Conservation (phyloP, 352 stramenopile genomes). For the Plasmopara viticola region DNA sequence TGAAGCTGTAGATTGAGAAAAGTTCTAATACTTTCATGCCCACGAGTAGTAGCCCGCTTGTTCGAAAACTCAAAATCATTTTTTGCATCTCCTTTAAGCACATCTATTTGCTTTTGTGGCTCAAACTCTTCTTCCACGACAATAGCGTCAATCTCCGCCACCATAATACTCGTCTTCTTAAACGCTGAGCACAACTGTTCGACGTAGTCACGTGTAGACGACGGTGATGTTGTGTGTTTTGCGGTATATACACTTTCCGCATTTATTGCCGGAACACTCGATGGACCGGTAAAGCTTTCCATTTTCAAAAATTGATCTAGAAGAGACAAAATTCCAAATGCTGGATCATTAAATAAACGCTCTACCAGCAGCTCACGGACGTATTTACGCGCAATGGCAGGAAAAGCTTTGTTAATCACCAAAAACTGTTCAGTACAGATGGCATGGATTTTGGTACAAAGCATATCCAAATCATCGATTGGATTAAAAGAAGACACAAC, state of each 20-base stretch:
- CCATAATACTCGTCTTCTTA: slow-evolving; percentile 50
- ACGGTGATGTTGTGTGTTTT: neutral
- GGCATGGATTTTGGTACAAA: slow-evolving; percentile 46
- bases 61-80: slow-evolving; percentile 2
- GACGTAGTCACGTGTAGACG: slow-evolving; percentile 45
- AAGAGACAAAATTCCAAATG: slow-evolving; percentile 71
- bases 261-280: neutral
- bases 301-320: slow-evolving; percentile 64
- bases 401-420: slow-evolving; percentile 60
- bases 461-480: slow-evolving; percentile 56
- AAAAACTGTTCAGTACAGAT: slow-evolving; percentile 72
- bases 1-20: slow-evolving; percentile 75
- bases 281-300: slow-evolving; percentile 14
- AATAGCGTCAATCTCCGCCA: slow-evolving; percentile 41
- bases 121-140: slow-evolving; percentile 4
- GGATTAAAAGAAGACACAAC: slow-evolving; percentile 34
- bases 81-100: slow-evolving; percentile 6
- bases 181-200: slow-evolving; percentile 54
- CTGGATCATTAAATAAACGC: slow-evolving; percentile 70
- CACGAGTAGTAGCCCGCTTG: slow-evolving; percentile 3
- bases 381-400: slow-evolving; percentile 29
- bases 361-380: slow-evolving; percentile 64
- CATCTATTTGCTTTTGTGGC: slow-evolving; percentile 1
- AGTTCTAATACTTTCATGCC: slow-evolving; percentile 47
- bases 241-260: neutral